Evolutionary conservation across 1,284 basidiomycete species (phyloP).

Genomic region (Mixia osmundae): DNA sequence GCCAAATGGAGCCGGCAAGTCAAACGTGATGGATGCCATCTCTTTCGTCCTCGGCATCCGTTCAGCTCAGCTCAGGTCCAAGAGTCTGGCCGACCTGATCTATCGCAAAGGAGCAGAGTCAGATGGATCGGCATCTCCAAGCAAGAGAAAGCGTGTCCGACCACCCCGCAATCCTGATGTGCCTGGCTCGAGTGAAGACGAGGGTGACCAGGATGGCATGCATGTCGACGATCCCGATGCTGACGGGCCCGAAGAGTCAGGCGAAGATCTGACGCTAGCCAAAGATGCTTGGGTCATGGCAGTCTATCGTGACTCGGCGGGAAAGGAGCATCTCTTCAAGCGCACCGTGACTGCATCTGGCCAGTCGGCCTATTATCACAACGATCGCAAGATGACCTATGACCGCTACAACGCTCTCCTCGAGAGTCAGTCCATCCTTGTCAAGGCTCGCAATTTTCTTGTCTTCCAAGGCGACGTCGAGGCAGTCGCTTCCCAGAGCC

Average conservation of each 20-base stretch:
- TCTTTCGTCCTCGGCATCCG: constrained; percentile 96
- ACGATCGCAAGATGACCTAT: constrained; percentile 52
- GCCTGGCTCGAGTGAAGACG: too few species aligned
- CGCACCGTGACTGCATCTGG: constrained; percentile 70
- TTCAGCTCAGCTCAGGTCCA: constrained; percentile 72
- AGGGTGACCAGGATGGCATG: constrained; percentile 12
- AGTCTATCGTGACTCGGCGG: constrained; percentile 51
- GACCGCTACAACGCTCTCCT: constrained; percentile 64
- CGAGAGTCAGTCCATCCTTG: constrained; percentile 74
- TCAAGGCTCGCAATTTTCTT: constrained; percentile 97
- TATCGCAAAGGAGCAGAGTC: constrained; percentile 42
- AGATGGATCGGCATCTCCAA: constrained; percentile 23
- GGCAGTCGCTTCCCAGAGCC: constrained; percentile 83
- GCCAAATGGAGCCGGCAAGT: constrained; percentile 97
- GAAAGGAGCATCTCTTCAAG: constrained; percentile 71
- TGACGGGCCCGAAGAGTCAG: too few species aligned
- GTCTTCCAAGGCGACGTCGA: constrained; percentile 99
- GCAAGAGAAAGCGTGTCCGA: constrained; percentile 9
- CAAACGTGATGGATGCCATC: constrained; percentile 98
- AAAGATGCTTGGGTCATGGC: constrained; percentile 87
- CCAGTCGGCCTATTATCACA: constrained; percentile 66
- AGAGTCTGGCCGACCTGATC: constrained; percentile 80
- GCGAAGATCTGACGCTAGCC: constrained; percentile 44
- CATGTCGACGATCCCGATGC: constrained; percentile 28
- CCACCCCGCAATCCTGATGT: too few species aligned